phyloP scores from a whole-genome alignment of 2,329 filamentous ascomycete genomes.

The Whalleya microplaca region DNA sequence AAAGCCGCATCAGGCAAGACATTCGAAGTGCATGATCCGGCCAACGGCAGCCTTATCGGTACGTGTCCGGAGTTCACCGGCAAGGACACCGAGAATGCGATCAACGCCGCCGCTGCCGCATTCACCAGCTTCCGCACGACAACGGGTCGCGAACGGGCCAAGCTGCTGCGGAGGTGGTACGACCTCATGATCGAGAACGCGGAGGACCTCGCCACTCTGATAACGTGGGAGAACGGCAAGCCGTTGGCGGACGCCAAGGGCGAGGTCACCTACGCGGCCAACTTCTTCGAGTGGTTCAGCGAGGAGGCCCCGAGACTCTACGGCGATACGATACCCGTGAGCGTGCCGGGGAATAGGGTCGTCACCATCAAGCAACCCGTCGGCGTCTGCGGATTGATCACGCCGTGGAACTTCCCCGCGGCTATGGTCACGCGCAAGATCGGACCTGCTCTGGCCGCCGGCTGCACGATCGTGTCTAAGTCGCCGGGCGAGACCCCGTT shows the following conservation, averaged over 20 bases:
- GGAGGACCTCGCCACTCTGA: conserved; percentile 79
- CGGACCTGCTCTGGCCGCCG: conserved; percentile 82
- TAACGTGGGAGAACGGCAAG: conserved; percentile 92
- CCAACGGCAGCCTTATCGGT: conserved; percentile 79
- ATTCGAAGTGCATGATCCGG: conserved; percentile 86
- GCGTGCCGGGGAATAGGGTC: conserved; percentile 72
- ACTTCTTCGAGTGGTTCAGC: conserved; percentile 80
- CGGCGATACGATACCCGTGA: conserved; percentile 75
- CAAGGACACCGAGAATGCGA: conserved; percentile 78
- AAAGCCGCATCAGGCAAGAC: conserved; percentile 84
- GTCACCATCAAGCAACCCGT: conserved; percentile 82
- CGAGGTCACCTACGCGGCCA: conserved; percentile 73
- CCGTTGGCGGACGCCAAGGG: conserved; percentile 74
- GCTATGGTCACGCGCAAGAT: conserved; percentile 76
- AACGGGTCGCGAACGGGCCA: conserved; percentile 75
- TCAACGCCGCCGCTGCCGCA: conserved; percentile 79
- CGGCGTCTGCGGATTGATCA: conserved; percentile 81
- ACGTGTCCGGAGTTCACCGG: conserved; percentile 82
- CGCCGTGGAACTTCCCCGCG: conserved; percentile 87
- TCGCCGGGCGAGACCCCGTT: conserved; percentile 91
- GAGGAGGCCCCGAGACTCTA: conserved; percentile 77
- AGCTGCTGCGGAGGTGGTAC: conserved; percentile 79
- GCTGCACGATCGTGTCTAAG: conserved; percentile 92
- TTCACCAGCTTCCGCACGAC: conserved; percentile 71
- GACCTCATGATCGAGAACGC: conserved; percentile 77